Base-by-base conservation (phyloP, 768 basidiomycete genomes). In the Leccinellum luteum region DNA sequence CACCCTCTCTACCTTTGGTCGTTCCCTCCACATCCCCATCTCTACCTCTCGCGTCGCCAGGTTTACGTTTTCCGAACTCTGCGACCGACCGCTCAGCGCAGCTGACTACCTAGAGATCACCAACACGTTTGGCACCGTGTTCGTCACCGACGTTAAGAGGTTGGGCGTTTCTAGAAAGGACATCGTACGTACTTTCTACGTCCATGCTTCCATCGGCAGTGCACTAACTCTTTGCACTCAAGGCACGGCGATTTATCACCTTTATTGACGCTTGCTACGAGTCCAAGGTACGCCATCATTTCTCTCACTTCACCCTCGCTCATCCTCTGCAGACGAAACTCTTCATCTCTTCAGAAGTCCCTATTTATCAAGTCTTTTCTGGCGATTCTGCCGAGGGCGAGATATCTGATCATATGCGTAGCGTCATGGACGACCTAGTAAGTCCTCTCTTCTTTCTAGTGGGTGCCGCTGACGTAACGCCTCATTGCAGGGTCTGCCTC, bases 221-320 rank as follows among this genome's bases (percentile, higher is more conserved):
- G 15, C 45, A 1, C 12, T 45, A 10, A 41, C 14, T 21, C 3
- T 10, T 27, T 38, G 17, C 15, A 21, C 32, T 0, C 49, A 21
- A 92, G 90, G 95, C 95, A 19, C 81, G 97, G 64, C 78, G 97
- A 60, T 98, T 99, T 70, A 99, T 99, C 68, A 95, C 95, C 1
- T 98, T 98, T 70, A 88, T 99, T 64, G 97, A 99, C 77, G 92
- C 94, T 23, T 95, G 93, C 67, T 96, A 96, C 65, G 94, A 96
- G 70, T 94, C 86, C 78, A 91, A 88, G 80, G 88, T 86, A 66
- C 9, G 73, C 58, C 21, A 25, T 14, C 6, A 43, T 9, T n/a
- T 31, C 25, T 17, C 45, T 31, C 8, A 19, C 38, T 48, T 19
- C 10, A 19, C 7, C 12, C 30, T 25, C 64, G 90, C 85, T 89